These are phyloP conservation scores for Monosporascus sp. DNA, from an alignment of 2,329 filamentous ascomycete species.

Conservation along the genomic window DNA sequence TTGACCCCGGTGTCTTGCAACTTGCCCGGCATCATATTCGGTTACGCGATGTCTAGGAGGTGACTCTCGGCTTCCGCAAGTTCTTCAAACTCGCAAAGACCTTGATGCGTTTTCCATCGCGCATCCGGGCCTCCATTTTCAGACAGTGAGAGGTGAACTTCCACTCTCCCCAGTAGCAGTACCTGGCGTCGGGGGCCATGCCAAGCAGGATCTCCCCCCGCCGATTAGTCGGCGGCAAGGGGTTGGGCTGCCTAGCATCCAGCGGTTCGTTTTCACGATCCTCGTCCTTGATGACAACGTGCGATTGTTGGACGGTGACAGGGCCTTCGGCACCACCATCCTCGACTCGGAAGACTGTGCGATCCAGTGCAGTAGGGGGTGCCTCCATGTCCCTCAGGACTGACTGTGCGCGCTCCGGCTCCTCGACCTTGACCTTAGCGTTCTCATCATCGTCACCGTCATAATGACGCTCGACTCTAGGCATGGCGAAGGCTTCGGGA, in stretches of 20 bases:
- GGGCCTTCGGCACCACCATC: background rate
- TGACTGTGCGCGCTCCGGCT: background rate
- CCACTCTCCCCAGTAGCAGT: constrained; percentile 8
- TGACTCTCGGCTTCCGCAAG: constrained; percentile 2
- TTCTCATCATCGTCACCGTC: background rate
- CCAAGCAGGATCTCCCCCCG: background rate
- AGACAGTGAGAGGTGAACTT: constrained; percentile 5
- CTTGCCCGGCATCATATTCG: too few relatives aligned
- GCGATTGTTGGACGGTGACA: background rate
- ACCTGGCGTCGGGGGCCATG: constrained; percentile 2
- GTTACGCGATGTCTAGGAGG: background rate
- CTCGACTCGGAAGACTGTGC: background rate
- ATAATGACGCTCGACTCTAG: background rate
- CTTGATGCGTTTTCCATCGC: constrained; percentile 3
- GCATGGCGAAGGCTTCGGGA: constrained; percentile 7
- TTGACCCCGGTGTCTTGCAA: too few relatives aligned
- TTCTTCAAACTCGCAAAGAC: constrained; percentile 10
- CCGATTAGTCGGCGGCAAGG: background rate
- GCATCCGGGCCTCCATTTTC: constrained; percentile 8
- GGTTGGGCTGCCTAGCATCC: background rate
- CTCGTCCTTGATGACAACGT: constrained; percentile 4
- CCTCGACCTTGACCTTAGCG: background rate
- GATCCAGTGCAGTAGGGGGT: background rate
- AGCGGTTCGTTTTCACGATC: background rate
- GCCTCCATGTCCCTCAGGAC: background rate